Base-by-base conservation (phyloP, 2,329 filamentous ascomycete species). In the Fusarium subglutinans region DNA sequence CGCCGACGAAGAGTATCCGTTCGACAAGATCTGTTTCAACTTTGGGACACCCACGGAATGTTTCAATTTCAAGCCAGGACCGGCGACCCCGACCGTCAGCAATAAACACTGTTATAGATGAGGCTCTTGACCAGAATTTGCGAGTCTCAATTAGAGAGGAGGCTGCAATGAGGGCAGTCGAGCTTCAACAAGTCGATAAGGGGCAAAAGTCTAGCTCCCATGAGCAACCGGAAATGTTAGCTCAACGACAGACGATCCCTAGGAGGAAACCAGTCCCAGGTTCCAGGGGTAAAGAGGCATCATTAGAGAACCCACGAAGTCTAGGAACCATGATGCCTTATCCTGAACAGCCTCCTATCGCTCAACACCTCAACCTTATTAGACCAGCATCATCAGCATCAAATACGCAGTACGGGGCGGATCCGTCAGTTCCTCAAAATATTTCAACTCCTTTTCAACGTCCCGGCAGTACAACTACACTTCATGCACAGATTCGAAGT, bases 401-500 rank as follows among this genome's bases (percentile, higher is more conserved):
- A 3, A 73, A 75, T 22, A 13, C 56, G 15, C 66, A 40, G 9
- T 44, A 64, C 11, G 56, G 59, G 7, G 5, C 37, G 7, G 69
- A 73, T 10, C 24, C 50, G 13, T 22, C 12, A n/a, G 24, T 66
- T 22, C 44, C 68, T 22, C 66, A 51, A 7, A 30, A 35, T 17
- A 50, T 43, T 11, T 54, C 59, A 8, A 54, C 74, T 9, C 70
- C 73, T 24, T 77, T 73, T 33, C 75, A 76, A 41, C 74, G 76
- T 35, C 66, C 76, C 17, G 67, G 76, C 17, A 80, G 79, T 38
- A 80, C 81, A 5, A 82, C 82, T 4, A 68, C 82, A 8, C 79
- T 90, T 8, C 84, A 89, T 73, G 79, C 81, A 1, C 87, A 88
- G 72, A 85, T 90, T 20, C 83, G 84, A 22, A 83, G 73, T 28